Conservation (phyloP, 108 stramenopile species). For the Conticribra guillardii region DNA sequence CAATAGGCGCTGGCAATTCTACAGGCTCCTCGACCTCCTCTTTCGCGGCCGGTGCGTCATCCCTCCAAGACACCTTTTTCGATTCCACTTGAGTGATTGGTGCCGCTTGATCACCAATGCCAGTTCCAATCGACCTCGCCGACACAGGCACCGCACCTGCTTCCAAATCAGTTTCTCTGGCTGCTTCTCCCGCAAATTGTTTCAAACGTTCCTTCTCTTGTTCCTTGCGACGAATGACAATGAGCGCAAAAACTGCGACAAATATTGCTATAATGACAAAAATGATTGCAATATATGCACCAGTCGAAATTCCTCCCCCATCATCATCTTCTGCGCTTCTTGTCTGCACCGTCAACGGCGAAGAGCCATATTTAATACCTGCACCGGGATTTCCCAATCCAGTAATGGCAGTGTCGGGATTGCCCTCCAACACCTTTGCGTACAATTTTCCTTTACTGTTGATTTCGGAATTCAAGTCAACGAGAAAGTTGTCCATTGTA, state of each 20-base stretch:
- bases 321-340: background rate
- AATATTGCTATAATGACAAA: too few species aligned
- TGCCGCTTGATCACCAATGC: background rate
- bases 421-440: background rate
- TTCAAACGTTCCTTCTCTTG: background rate
- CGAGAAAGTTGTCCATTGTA: background rate
- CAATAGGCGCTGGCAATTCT: background rate
- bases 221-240: background rate
- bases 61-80: background rate
- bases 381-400: background rate
- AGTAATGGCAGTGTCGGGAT: background rate
- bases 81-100: background rate
- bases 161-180: background rate
- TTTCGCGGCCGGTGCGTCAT: background rate
- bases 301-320: background rate
- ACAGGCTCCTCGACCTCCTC: background rate
- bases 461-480: background rate
- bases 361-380: background rate
- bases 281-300: background rate
- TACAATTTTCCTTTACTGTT: background rate
- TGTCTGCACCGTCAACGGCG: background rate
- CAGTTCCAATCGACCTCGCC: background rate
- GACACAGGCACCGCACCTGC: background rate
- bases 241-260: too few species aligned
- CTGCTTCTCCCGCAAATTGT: background rate